phyloP scores from a whole-genome alignment of 208 protist genomes.

The Trypanosoma rangeli region DNA sequence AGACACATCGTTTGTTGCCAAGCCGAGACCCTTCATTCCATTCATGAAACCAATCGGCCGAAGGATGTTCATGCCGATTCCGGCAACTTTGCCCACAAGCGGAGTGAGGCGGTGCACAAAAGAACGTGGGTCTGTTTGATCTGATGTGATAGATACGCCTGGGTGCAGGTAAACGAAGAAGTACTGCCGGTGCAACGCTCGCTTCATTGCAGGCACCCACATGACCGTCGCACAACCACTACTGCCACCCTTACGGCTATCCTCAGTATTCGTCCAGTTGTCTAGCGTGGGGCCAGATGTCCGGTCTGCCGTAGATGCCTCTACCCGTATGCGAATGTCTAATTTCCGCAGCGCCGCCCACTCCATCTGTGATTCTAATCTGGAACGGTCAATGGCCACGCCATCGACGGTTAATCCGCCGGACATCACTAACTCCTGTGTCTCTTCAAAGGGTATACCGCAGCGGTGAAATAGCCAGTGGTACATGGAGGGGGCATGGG shows the following conservation, averaged over 20 bases:
- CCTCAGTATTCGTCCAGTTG: slow-evolving; percentile 10
- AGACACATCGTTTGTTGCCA: slow-evolving; percentile 83
- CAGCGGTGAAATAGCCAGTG: slow-evolving; percentile 90
- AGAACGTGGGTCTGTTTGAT: slow-evolving; percentile 71
- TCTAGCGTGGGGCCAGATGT: slow-evolving; percentile 5
- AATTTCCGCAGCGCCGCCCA: slow-evolving; percentile 73
- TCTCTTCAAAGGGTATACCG: slow-evolving; percentile 81
- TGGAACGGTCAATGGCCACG: slow-evolving; percentile 38
- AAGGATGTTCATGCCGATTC: slow-evolving; percentile 79
- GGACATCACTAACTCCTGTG: slow-evolving; percentile 40
- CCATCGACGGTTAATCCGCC: slow-evolving; percentile 63
- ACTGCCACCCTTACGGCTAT: not conserved
- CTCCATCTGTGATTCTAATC: slow-evolving; percentile 75
- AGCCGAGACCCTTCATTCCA: slow-evolving; percentile 70
- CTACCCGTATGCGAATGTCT: slow-evolving; percentile 68
- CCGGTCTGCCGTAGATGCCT: slow-evolving; percentile 8
- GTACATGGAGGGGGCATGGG: slow-evolving; percentile 82
- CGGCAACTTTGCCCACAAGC: slow-evolving; percentile 33
- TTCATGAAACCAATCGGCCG: slow-evolving; percentile 80
- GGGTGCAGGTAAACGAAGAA: slow-evolving; percentile 60
- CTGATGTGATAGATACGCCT: slow-evolving; percentile 71
- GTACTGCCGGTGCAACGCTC: slow-evolving; percentile 81
- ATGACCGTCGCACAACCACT: not conserved
- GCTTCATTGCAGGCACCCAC: slow-evolving; percentile 84
- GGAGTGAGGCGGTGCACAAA: slow-evolving; percentile 82